phyloP scores from a whole-genome alignment of 257 asterid species.

The Scutellaria minor region DNA sequence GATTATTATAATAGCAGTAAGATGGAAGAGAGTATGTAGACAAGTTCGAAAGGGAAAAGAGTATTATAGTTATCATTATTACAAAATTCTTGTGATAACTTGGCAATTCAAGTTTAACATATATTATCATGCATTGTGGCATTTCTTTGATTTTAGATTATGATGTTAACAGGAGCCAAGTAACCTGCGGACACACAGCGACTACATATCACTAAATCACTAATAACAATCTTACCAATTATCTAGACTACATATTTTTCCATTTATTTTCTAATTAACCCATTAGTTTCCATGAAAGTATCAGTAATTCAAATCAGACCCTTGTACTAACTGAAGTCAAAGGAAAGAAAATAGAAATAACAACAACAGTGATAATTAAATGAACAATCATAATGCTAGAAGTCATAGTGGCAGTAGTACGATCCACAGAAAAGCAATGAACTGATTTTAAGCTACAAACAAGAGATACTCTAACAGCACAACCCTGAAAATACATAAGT shows the following conservation, averaged over 20 bases:
- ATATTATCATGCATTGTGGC: background rate
- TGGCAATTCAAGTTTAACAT: constrained; percentile 8
- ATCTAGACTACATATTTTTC: constrained; percentile 6
- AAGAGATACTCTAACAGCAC: constrained; percentile 8
- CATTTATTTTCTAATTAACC: constrained; percentile 11
- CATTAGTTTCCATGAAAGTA: background rate
- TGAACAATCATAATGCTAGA: background rate
- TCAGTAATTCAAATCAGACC: background rate
- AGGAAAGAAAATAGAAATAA: background rate
- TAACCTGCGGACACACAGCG: constrained; percentile 7
- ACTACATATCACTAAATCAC: constrained; percentile 1
- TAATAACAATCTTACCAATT: background rate
- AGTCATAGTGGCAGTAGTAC: background rate
- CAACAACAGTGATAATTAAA: background rate
- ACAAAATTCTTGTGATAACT: background rate
- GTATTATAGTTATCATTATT: background rate
- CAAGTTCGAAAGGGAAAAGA: background rate
- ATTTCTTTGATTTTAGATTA: constrained; percentile 12
- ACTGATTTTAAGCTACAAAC: constrained; percentile 32
- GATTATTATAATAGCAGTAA: background rate
- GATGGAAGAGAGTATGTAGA: background rate
- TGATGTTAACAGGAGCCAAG: background rate
- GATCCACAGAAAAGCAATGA: constrained; percentile 9
- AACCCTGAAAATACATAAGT: constrained; percentile 15
- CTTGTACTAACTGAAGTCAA: background rate